phyloP scores from a whole-genome alignment of 1,284 basidiomycete genomes.

The Tylopilus sp. region DNA sequence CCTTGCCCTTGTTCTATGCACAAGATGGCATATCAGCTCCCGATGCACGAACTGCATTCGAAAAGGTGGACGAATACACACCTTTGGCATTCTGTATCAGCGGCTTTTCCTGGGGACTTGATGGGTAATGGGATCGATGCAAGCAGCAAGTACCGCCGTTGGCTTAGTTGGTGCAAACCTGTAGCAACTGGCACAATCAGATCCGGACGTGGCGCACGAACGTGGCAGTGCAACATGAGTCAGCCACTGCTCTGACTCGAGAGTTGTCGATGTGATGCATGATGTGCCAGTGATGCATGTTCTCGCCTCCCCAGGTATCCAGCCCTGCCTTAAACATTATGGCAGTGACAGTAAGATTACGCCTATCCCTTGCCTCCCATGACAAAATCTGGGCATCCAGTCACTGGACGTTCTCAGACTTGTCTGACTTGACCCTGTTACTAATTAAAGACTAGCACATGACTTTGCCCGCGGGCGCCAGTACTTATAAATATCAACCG shows the following conservation, averaged over 20 bases:
- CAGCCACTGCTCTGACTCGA: conserved; percentile 6
- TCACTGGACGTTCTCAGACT: not conserved
- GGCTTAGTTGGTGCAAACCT: not conserved
- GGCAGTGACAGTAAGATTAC: not conserved
- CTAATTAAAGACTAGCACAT: not conserved
- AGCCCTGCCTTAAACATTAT: not conserved
- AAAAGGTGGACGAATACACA: conserved; percentile 6
- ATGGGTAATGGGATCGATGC: conserved; percentile 9
- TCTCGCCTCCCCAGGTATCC: not conserved
- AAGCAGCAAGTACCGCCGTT: not conserved
- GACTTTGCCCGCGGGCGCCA: not conserved
- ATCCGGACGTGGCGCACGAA: not conserved
- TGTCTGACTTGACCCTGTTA: not conserved
- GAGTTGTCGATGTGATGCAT: too few species aligned
- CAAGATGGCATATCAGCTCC: conserved; percentile 19
- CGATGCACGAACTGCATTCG: not conserved
- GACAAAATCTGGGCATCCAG: conserved; percentile 1
- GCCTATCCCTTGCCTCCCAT: not conserved
- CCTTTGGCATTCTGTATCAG: conserved; percentile 36
- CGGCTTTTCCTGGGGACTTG: not conserved
- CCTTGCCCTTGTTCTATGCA: conserved; percentile 85
- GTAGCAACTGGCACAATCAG: conserved; percentile 7
- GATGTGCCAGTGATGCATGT: not conserved
- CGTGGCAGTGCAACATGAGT: conserved; percentile 28
- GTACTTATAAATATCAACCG: not conserved